These are phyloP conservation scores for Phyllosticta capitalensis DNA, from an alignment of 2,329 filamentous ascomycete genomes.

Conservation along the genomic window DNA sequence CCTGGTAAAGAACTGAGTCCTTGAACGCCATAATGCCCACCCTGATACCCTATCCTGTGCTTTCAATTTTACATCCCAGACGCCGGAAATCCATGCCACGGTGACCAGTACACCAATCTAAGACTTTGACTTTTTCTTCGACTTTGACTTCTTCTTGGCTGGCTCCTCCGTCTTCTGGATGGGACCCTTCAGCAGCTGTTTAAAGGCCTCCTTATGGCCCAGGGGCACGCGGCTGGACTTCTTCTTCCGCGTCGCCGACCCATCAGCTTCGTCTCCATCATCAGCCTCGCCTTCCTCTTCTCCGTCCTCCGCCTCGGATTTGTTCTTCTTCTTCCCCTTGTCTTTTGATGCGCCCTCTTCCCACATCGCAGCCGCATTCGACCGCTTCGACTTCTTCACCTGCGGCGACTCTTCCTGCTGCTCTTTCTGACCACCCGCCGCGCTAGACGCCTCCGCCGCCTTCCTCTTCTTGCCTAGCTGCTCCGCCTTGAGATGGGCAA, in stretches of 20 bases:
- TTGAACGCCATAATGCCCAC: no score
- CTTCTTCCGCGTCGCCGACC: neutral
- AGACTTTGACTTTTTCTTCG: conserved; percentile 2
- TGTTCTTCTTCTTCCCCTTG: neutral
- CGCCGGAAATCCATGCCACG: no score
- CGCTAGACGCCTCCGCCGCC: conserved; percentile 16
- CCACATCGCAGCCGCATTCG: conserved; percentile 8
- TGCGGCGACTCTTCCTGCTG: conserved; percentile 12
- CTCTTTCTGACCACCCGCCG: neutral
- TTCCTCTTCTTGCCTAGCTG: conserved; percentile 24
- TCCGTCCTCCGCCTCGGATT: neutral
- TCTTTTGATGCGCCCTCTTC: conserved; percentile 2
- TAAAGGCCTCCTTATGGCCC: conserved; percentile 10
- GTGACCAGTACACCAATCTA: neutral
- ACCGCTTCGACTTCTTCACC: conserved; percentile 11
- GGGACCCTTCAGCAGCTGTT: conserved; percentile 11
- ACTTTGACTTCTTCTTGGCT: neutral
- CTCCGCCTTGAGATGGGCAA: conserved; percentile 28
- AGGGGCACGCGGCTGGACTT: conserved; percentile 10
- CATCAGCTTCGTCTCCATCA: neutral
- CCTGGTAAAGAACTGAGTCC: no score
- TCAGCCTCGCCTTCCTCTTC: neutral
- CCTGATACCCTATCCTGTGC: no score
- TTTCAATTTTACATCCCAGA: no score
- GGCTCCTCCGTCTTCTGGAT: conserved; percentile 5